Evolutionary conservation across 352 stramenopile species (phyloP).

Genomic region (Thraustotheca clavata): DNA sequence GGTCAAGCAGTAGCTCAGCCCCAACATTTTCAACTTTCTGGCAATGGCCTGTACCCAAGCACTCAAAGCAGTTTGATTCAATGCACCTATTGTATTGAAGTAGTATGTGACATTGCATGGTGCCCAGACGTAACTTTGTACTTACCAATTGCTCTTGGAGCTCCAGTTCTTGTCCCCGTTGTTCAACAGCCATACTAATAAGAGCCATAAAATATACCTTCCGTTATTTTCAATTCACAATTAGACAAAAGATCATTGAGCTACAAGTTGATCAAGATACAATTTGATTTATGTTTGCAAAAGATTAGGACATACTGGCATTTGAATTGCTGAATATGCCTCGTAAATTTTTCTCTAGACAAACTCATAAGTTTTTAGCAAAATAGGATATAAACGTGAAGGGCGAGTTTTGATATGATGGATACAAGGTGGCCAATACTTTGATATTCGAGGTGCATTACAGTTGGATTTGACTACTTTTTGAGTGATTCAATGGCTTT

Average conservation of each 20-base stretch:
- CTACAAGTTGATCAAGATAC: no score
- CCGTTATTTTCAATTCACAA: no score
- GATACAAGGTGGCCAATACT: no score
- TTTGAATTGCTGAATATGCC: no score
- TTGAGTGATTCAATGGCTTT: not conserved
- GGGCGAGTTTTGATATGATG: no score
- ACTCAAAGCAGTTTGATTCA: conserved; percentile 40
- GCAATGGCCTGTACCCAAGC: conserved; percentile 33
- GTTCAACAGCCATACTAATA: not conserved
- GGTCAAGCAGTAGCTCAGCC: conserved; percentile 32
- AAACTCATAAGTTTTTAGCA: no score
- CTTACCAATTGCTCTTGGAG: conserved; percentile 49
- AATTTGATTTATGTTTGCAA: no score
- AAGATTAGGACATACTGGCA: no score
- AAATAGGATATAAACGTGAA: no score
- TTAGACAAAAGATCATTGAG: no score
- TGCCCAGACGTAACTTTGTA: conserved; percentile 48
- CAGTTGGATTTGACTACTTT: not conserved
- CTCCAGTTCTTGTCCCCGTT: not conserved
- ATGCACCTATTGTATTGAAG: conserved; percentile 49
- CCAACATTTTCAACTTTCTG: conserved; percentile 35
- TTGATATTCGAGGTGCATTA: no score
- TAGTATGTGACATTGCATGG: conserved; percentile 61
- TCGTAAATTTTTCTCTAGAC: no score
- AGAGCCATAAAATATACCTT: not conserved